Evolutionary conservation across 2,329 filamentous ascomycete genomes (phyloP).

Genomic region (Teratosphaeriaceae sp.): DNA sequence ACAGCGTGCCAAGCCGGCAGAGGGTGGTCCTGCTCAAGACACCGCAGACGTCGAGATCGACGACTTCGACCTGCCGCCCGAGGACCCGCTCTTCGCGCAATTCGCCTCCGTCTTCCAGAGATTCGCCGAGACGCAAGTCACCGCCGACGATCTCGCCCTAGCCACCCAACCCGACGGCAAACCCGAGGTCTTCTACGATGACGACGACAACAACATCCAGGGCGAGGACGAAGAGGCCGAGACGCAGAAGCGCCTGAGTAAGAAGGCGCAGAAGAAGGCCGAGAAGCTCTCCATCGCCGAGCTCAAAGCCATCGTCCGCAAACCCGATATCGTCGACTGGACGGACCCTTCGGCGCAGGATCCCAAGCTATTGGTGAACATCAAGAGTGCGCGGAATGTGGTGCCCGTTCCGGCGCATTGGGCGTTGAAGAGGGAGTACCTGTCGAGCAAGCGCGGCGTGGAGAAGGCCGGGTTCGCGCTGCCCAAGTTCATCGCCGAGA

Average conservation of each 20-base stretch:
- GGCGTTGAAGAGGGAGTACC: slow-evolving; percentile 93
- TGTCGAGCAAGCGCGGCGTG: slow-evolving; percentile 93
- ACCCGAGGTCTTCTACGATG: slow-evolving; percentile 75
- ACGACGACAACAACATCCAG: slow-evolving; percentile 82
- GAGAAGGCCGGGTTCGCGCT: slow-evolving; percentile 91
- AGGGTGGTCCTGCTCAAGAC: slow-evolving; percentile 22
- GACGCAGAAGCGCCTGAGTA: slow-evolving; percentile 65
- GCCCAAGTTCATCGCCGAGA: slow-evolving; percentile 95
- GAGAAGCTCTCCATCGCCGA: slow-evolving; percentile 93
- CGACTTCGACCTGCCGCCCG: slow-evolving; percentile 20
- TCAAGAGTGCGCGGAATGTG: slow-evolving; percentile 92
- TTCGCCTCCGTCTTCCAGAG: slow-evolving; percentile 77
- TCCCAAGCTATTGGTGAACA: slow-evolving; percentile 80
- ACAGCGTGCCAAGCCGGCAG: slow-evolving; percentile 20
- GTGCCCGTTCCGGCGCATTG: slow-evolving; percentile 92
- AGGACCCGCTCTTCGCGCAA: slow-evolving; percentile 70
- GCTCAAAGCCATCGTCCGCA: slow-evolving; percentile 82
- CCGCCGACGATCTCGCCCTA: slow-evolving; percentile 42
- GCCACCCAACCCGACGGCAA: slow-evolving; percentile 62
- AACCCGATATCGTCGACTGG: slow-evolving; percentile 96
- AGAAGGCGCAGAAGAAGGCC: slow-evolving; percentile 88
- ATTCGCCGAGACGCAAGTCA: slow-evolving; percentile 63
- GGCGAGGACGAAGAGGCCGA: slow-evolving; percentile 70
- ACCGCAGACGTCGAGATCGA: slow-evolving; percentile 17
- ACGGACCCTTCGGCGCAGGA: slow-evolving; percentile 89